Evolutionary conservation across 2,329 filamentous ascomycete genomes (phyloP), one percentile per base, ranked within the genome.

Genomic region (Albophoma yamanashiensis): DNA sequence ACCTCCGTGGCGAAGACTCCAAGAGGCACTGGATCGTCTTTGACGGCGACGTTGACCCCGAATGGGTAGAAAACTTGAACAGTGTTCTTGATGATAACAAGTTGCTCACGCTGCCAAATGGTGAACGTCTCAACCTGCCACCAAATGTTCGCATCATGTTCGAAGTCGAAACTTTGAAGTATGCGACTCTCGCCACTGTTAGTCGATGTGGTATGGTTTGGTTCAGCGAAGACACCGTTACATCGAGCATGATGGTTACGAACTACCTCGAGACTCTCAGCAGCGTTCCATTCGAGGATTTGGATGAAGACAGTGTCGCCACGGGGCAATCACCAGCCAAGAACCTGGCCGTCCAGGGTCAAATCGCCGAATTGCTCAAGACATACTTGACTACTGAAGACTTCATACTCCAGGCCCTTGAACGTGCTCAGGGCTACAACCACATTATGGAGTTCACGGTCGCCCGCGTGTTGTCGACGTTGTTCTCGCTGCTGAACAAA

Each of bases 171-270:
- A 97, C 88, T 3, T 81, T 99, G 62, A 96, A 95, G 71, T 99
- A 99, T 71, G 94, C 94, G 43, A 99, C 94, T 0, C 84, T 99
- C 53, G 94, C 94, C 60, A 99, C 94, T n/a, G 94, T 99, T 70
- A 95, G 90, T 86, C 92, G 94, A 77, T 99, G 94, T 73, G 94
- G 94, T 82, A 99, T 99, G 94, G 95, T 99, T 17, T 99, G 94
- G 94, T 99, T 97, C 77, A 99, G 92, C 71, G 93, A 97, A 68
- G 95, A 99, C 70, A 97, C 92, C 36, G 93, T 99, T 47, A 93
- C 91, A 39, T 85, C 93, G 1, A 84, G 83, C 65, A 96, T 99
- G 89, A 89, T 97, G 86, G 88, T 97, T 47, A 81, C 85, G 63
- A 91, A 97, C 74, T 97, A 99, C 69, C 83, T 99, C 58, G 86